These are phyloP conservation scores for Colletotrichum australisinense DNA, from an alignment of 2,329 filamentous ascomycete genomes.

Conservation along the genomic window DNA sequence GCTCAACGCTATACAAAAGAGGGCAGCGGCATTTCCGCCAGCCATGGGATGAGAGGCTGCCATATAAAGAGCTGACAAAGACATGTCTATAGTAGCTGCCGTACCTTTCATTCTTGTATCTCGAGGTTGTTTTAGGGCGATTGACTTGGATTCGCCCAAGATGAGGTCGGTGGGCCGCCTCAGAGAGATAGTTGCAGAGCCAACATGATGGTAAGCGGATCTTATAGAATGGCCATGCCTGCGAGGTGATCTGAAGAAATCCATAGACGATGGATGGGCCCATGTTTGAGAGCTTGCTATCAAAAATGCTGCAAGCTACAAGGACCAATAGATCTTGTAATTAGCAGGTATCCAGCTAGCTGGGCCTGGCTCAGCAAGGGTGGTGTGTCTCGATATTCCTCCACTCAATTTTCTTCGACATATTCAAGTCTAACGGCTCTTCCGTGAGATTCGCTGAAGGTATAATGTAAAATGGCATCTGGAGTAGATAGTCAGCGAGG, in stretches of 20 bases:
- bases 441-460: no score
- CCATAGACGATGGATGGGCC: neutral
- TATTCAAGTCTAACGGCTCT: no score
- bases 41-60: slow-evolving; percentile 66
- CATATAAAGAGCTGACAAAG: slow-evolving; percentile 36
- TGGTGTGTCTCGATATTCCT: no score
- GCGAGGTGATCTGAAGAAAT: neutral
- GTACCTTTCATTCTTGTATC: neutral
- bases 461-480: no score
- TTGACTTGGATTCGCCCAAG: no score
- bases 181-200: no score
- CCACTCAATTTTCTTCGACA: no score
- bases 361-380: neutral
- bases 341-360: neutral
- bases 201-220: neutral
- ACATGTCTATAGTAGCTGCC: no score
- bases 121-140: neutral
- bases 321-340: neutral
- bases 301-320: neutral
- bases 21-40: slow-evolving; percentile 65
- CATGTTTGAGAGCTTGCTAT: neutral
- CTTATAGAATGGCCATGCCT: neutral
- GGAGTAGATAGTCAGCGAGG: no score
- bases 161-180: no score
- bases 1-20: slow-evolving; percentile 70